phyloP scores from a whole-genome alignment of 2,329 filamentous ascomycete species.

The Neoscytalidium dimidiatum region DNA sequence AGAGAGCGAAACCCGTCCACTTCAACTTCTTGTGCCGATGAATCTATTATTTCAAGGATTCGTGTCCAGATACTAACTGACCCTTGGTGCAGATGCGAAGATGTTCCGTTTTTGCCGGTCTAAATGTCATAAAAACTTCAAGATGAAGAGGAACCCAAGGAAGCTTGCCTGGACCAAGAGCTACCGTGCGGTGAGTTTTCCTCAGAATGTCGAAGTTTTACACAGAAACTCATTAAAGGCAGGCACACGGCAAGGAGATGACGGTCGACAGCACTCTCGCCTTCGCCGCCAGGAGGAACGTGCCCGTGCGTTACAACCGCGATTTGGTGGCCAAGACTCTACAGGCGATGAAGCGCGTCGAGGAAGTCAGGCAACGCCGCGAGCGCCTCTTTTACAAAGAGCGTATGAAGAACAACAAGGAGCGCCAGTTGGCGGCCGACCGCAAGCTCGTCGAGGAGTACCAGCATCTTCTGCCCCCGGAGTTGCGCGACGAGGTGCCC shows the following conservation, averaged over 20 bases:
- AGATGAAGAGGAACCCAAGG: slow-evolving; percentile 97
- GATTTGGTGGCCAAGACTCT: slow-evolving; percentile 85
- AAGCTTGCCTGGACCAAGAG: slow-evolving; percentile 98
- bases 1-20: background rate
- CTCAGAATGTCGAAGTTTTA: background rate
- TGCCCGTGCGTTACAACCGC: slow-evolving; percentile 93
- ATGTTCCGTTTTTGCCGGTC: slow-evolving; percentile 65
- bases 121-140: slow-evolving; percentile 74
- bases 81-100: slow-evolving; percentile 46
- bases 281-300: slow-evolving; percentile 90
- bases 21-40: background rate
- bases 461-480: slow-evolving; percentile 79
- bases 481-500: slow-evolving; percentile 32
- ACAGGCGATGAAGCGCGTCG: slow-evolving; percentile 86
- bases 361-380: slow-evolving; percentile 78
- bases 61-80: background rate
- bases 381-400: slow-evolving; percentile 94
- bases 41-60: background rate
- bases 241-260: slow-evolving; percentile 74
- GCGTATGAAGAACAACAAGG: slow-evolving; percentile 88
- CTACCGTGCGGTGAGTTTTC: slow-evolving; percentile 57
- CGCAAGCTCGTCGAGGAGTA: slow-evolving; percentile 89
- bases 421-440: slow-evolving; percentile 75
- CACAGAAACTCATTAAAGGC: slow-evolving; percentile 30
- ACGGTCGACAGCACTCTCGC: slow-evolving; percentile 88